Base-by-base conservation (phyloP, 83 land plant genomes). In the Picea mariana region DNA sequence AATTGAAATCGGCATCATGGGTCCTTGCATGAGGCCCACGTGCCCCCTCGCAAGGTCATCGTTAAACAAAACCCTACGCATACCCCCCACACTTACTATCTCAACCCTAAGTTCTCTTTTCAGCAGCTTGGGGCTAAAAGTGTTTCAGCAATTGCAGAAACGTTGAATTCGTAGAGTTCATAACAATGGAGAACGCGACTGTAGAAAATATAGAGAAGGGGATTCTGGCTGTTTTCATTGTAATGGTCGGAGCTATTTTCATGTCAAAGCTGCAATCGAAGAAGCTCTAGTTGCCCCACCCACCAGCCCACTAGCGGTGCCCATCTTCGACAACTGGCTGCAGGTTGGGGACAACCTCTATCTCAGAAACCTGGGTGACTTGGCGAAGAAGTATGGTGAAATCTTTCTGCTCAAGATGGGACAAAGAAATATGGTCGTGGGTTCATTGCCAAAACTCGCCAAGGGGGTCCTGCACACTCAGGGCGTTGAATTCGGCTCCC, bases 271-370 rank as follows among this genome's bases (percentile, higher is more conserved):
- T 83, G 3, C 52, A 47, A 26, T 75, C 76, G 3, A 59, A 64
- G 24, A 79, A 79, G 87, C 68, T 84, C 26, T 79, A 73, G 27
- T 82, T 88, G 17, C 89, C 89, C 24, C 89, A 16, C 89, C 89
- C 24, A 89, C 89, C 13, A 89, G 89, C 9, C 89, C 89, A 21
- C 47, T 62, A 21, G 62, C 76, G 20, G 34, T 87, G 62, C 89
- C 89, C 26, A 75, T 88, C 8, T 59, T 88, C 21, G 89, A 89
- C 23, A 88, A 87, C 85, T 88, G 89, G 89, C 82, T 88, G 79
- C 89, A 88, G 78, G 82, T 88, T 7, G 89, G 89, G n/a, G 82
- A 88, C 64, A 89, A 88, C 67, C 79, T 88, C 34, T 86, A 88
- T 82, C 89, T 86, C 68, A 78, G 89, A 61, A 87, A 80, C 62